Evolutionary conservation across 306 rosid species (phyloP).

Genomic region (Trifolium subterraneum): DNA sequence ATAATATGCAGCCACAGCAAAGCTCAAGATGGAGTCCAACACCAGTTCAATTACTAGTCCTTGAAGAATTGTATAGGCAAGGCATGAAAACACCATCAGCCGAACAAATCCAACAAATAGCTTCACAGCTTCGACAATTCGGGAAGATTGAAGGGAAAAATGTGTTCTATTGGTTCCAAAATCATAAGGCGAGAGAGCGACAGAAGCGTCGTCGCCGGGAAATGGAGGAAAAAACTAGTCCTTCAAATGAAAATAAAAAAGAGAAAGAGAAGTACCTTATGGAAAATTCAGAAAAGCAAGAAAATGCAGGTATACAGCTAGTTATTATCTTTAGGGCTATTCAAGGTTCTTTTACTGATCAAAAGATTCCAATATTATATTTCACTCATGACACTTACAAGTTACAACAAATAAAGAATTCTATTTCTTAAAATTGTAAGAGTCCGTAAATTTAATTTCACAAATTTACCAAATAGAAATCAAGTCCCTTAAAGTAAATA

Average conservation of each 20-base stretch:
- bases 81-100: conserved; percentile 75
- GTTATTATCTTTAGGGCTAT: conserved; percentile 20
- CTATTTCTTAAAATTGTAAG: not conserved
- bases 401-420: conserved; percentile 19
- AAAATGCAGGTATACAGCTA: conserved; percentile 24
- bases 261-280: conserved; percentile 16
- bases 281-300: conserved; percentile 33
- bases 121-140: conserved; percentile 61
- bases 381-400: not conserved
- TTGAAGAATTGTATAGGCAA: conserved; percentile 63
- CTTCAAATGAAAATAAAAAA: conserved; percentile 26
- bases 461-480: not conserved
- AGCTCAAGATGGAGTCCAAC: conserved; percentile 81
- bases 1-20: conserved; percentile 34
- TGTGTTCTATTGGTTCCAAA: conserved; percentile 87
- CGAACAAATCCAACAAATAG: conserved; percentile 68
- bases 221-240: conserved; percentile 46
- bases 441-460: not conserved
- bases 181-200: conserved; percentile 82
- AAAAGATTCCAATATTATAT: conserved; percentile 40
- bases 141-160: conserved; percentile 83
- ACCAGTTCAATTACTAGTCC: conserved; percentile 59
- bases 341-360: conserved; percentile 43
- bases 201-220: conserved; percentile 64
- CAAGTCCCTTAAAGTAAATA: not conserved